Percentiles rank a stretch among this genome's conserved stretches.
phyloP scores from a whole-genome alignment of 2,329 filamentous ascomycete species.

The Gaeumannomyces tritici region DNA sequence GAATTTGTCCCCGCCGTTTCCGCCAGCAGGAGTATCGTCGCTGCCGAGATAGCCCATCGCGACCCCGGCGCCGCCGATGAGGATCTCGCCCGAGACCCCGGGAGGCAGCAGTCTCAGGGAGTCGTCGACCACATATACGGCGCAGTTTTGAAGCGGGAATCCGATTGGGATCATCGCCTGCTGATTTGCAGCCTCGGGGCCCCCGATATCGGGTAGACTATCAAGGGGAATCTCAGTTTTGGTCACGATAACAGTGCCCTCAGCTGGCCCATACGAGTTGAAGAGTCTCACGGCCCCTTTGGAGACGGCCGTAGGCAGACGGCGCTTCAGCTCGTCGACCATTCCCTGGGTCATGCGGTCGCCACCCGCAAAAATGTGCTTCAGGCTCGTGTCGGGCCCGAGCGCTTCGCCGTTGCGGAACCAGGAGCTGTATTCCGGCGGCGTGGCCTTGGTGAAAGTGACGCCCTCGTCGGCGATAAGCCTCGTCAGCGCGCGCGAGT shows the following conservation, averaged over 20 bases:
- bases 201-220: no score
- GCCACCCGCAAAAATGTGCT: background rate
- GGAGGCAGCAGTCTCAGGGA: conserved; percentile 17
- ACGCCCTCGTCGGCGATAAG: background rate
- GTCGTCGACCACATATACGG: conserved; percentile 29
- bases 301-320: no score
- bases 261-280: conserved; percentile 22
- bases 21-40: no score
- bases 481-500: conserved; percentile 19
- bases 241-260: conserved; percentile 10
- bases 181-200: background rate
- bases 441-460: background rate
- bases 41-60: conserved; percentile 25
- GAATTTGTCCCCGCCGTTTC: no score
- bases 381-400: no score
- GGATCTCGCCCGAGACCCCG: conserved; percentile 28
- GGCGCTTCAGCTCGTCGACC: no score
- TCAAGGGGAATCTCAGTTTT: background rate
- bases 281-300: conserved; percentile 6
- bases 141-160: background rate
- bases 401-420: background rate
- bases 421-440: background rate
- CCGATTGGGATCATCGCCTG: background rate
- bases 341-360: background rate
- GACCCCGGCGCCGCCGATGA: conserved; percentile 28